A percentile compares a stretch with the other conserved stretches of the same genome.
Conservation (phyloP, 148 eudicot genomes). For the Salicornia ramosissima region DNA sequence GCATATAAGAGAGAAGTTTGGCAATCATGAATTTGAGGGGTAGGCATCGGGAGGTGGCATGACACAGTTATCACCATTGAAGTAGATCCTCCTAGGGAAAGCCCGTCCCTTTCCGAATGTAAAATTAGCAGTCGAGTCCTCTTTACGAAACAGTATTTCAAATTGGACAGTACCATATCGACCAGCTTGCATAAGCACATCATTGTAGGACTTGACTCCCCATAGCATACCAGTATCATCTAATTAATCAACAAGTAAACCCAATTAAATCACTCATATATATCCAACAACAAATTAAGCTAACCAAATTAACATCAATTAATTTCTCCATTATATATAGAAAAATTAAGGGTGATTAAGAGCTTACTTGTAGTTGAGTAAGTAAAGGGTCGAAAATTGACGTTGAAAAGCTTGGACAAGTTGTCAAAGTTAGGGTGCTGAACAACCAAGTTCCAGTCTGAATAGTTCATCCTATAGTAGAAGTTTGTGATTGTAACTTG, state of each 20-base stretch:
- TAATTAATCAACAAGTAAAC: not conserved
- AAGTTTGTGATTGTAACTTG: slow-evolving; percentile 48
- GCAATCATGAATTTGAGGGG: slow-evolving; percentile 56
- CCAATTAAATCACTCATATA: too few species aligned
- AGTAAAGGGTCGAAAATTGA: slow-evolving; percentile 36
- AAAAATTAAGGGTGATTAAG: not conserved
- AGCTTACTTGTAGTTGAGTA: slow-evolving; percentile 41
- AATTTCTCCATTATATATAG: too few species aligned
- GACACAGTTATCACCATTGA: slow-evolving; percentile 67
- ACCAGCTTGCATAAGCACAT: slow-evolving; percentile 17
- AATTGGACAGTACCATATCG: not conserved
- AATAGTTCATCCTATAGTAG: slow-evolving; percentile 51
- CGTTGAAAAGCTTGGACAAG: slow-evolving; percentile 44
- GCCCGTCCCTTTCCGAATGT: slow-evolving; percentile 65
- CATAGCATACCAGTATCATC: slow-evolving; percentile 16
- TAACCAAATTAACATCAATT: not conserved
- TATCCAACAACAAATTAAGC: not conserved
- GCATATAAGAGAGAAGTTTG: too few species aligned
- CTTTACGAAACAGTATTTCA: slow-evolving; percentile 14
- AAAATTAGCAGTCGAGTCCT: slow-evolving; percentile 43
- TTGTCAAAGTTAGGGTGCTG: slow-evolving; percentile 56
- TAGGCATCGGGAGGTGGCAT: slow-evolving; percentile 67
- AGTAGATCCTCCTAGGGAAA: slow-evolving; percentile 56
- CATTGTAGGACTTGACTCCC: slow-evolving; percentile 11
- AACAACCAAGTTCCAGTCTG: slow-evolving; percentile 48